phyloP scores from a whole-genome alignment of 2,329 filamentous ascomycete species.

The Delphinella strobiligena region DNA sequence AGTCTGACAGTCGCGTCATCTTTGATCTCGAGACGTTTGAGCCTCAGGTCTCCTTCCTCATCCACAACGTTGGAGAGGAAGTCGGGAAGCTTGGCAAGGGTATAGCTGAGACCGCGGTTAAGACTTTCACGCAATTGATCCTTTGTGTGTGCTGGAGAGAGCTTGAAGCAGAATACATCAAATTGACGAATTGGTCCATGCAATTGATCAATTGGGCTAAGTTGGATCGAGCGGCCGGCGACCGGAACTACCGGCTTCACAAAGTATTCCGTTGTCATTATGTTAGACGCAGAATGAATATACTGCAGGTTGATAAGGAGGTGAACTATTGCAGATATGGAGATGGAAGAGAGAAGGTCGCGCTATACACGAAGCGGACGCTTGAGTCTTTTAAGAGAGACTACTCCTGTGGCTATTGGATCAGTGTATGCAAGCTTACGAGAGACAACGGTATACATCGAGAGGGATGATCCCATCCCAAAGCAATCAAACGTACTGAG shows the following conservation, averaged over 20 bases:
- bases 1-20: neutral
- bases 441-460: too few relatives aligned
- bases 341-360: too few relatives aligned
- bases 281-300: too few relatives aligned
- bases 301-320: too few relatives aligned
- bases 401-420: too few relatives aligned
- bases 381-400: too few relatives aligned
- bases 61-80: neutral
- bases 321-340: too few relatives aligned
- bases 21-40: neutral
- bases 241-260: neutral
- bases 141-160: neutral
- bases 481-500: too few relatives aligned
- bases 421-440: too few relatives aligned
- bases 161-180: neutral
- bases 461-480: too few relatives aligned
- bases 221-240: neutral
- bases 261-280: neutral
- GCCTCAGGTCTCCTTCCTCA: neutral
- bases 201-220: neutral
- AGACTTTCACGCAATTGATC: neutral
- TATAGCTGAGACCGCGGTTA: neutral
- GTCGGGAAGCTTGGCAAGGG: neutral
- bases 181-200: neutral
- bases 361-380: too few relatives aligned